Conservation (phyloP, 352 stramenopile genomes). For the Globisporangium viniferum region DNA sequence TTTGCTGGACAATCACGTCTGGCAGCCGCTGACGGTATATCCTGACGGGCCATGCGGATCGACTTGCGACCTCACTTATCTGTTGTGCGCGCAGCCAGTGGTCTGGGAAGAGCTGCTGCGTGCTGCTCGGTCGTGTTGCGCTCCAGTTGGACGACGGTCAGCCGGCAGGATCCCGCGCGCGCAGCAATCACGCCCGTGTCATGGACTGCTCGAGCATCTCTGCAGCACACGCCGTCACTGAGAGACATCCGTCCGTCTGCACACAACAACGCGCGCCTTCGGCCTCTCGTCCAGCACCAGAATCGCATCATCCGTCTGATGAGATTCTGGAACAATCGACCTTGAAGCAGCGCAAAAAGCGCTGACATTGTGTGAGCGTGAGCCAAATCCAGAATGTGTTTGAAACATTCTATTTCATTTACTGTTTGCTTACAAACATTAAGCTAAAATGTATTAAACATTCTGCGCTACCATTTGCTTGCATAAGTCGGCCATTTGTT, state of each 20-base stretch:
- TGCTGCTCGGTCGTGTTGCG: too few species aligned
- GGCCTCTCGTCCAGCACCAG: not conserved
- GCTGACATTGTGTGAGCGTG: not conserved
- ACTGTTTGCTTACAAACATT: not conserved
- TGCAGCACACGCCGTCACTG: too few species aligned
- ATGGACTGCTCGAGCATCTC: too few species aligned
- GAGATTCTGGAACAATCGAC: slow-evolving; percentile 10
- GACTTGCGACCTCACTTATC: too few species aligned
- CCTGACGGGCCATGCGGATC: too few species aligned
- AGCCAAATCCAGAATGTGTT: not conserved
- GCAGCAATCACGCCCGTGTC: too few species aligned
- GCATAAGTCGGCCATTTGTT: not conserved
- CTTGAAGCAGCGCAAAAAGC: slow-evolving; percentile 1
- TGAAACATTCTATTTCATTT: not conserved
- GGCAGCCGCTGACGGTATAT: too few species aligned
- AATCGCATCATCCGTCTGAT: not conserved
- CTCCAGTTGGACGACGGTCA: too few species aligned
- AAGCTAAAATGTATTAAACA: not conserved
- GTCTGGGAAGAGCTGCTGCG: too few species aligned
- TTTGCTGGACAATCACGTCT: too few species aligned
- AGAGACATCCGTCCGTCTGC: not conserved
- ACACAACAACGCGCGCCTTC: not conserved
- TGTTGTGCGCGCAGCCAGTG: too few species aligned
- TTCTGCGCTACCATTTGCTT: not conserved
- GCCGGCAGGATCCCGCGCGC: too few species aligned